phyloP scores from a whole-genome alignment of 352 stramenopile species.

The Phytopythium sindhum region DNA sequence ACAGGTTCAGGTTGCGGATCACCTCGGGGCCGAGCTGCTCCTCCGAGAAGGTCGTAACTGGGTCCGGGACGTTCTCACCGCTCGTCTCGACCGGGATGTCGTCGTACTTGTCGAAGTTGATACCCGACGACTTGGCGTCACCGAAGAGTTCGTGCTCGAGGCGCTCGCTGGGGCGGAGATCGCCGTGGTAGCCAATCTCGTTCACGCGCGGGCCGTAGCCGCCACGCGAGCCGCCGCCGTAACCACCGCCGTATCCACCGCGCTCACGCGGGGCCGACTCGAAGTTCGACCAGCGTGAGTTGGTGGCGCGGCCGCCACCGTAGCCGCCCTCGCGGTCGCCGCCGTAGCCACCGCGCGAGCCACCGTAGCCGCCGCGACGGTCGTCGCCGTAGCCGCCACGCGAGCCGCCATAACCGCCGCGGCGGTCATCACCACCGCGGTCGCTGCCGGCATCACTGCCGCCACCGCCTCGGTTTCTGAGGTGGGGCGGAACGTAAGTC shows the following conservation, averaged over 20 bases:
- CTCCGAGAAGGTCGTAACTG: slow-evolving; percentile 87
- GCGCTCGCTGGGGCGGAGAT: slow-evolving; percentile 88
- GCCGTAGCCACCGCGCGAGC: slow-evolving; percentile 26
- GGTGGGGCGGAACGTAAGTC: slow-evolving; percentile 73
- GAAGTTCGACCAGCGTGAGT: slow-evolving; percentile 55
- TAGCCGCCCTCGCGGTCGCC: slow-evolving; percentile 20
- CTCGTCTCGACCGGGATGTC: slow-evolving; percentile 97
- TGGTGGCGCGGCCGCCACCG: slow-evolving; percentile 24
- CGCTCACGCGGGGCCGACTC: slow-evolving; percentile 40
- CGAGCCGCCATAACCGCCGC: slow-evolving; percentile 20
- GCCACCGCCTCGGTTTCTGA: slow-evolving; percentile 32
- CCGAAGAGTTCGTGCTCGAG: slow-evolving; percentile 92
- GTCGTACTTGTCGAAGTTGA: slow-evolving; percentile 99
- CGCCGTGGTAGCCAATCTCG: slow-evolving; percentile 96
- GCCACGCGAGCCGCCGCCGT: slow-evolving; percentile 39
- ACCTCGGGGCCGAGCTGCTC: slow-evolving; percentile 92
- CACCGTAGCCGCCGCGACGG: slow-evolving; percentile 24
- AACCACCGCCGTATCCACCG: slow-evolving; percentile 23
- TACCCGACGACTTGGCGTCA: slow-evolving; percentile 92
- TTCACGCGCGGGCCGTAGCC: slow-evolving; percentile 80
- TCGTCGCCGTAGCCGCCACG: slow-evolving; percentile 17
- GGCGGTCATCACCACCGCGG: slow-evolving; percentile 13
- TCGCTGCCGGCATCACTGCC: slow-evolving; percentile 17
- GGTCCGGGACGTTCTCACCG: slow-evolving; percentile 91
- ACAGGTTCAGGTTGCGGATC: slow-evolving; percentile 89